Evolutionary conservation across 2,329 filamentous ascomycete genomes (phyloP).

Genomic region (Aureobasidium sp.): DNA sequence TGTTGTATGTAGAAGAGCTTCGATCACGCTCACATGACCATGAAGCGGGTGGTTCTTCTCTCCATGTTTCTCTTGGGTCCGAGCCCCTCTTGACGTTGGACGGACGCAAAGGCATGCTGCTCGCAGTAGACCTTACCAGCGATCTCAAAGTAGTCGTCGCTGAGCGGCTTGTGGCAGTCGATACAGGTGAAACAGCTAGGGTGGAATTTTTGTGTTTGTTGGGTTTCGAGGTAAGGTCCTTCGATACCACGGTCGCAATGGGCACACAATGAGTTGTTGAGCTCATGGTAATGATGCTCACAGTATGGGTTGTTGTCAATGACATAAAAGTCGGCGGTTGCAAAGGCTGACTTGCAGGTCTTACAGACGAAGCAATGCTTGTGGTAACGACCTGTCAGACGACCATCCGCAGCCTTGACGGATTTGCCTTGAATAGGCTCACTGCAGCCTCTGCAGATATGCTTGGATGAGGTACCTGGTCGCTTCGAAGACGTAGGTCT

Average conservation of each 20-base stretch:
- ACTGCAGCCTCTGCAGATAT: conserved; percentile 75
- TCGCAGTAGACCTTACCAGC: conserved; percentile 77
- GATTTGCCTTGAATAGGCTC: conserved; percentile 80
- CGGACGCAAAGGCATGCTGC: conserved; percentile 60
- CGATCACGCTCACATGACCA: conserved; percentile 25
- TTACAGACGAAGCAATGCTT: conserved; percentile 90
- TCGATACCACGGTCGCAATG: conserved; percentile 81
- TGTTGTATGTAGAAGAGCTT: neutral
- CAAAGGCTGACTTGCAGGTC: conserved; percentile 73
- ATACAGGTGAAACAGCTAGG: conserved; percentile 77
- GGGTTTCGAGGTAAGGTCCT: conserved; percentile 85
- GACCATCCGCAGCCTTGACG: conserved; percentile 85
- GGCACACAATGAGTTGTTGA: conserved; percentile 80
- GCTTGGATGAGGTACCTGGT: conserved; percentile 13
- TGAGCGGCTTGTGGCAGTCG: conserved; percentile 66
- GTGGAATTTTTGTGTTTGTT: conserved; percentile 72
- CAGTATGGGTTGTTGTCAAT: conserved; percentile 83
- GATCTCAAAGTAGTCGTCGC: conserved; percentile 87
- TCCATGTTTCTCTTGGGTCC: conserved; percentile 20
- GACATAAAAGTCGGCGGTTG: conserved; percentile 88
- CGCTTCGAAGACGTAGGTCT: neutral
- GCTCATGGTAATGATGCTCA: conserved; percentile 82
- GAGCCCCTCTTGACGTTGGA: conserved; percentile 5
- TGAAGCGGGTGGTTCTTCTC: conserved; percentile 30
- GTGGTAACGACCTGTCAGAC: conserved; percentile 88